Base-by-base conservation (phyloP, 2,329 filamentous ascomycete species). In the Epichloe hybrida region DNA sequence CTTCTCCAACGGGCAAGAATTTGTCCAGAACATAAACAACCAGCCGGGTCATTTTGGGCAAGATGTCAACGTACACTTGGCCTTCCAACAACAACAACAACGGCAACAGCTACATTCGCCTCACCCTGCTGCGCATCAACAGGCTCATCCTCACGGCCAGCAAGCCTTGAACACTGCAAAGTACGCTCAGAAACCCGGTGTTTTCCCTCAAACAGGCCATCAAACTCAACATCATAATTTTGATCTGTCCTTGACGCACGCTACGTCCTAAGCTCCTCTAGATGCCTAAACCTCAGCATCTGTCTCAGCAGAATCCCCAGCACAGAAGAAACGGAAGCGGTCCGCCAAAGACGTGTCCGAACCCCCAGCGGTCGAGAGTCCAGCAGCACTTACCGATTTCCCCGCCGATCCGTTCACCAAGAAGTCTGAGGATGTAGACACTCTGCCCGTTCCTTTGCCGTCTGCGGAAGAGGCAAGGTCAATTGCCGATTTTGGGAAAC, bases 281-380 rank as follows among this genome's bases (percentile, higher is more conserved):
- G 20, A 40, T 7, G 20, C 17, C 13, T n/a, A 46, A 35, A 37
- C 42, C 2, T 17, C 50, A 36, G 49, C 35, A 27, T 31, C 51
- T 5, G 51, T 50, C 7, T 49, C 56, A 9, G 53, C 53, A 38
- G 65, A 68, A 21, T 62, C 63, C 17, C 55, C 59, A 17, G 58
- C 58, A 13, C 42, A 45, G 3, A 71, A 69, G 57, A 71, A 68
- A 58, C 65, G 67, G 39, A 72, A 71, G 54, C 63, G 67, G 3
- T 53, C 51, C 4, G 42, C 54, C 2, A 71, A 64, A 55, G 20
- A 15, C 27, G 40, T 27, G 34, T 31, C 21, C 40, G 48, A 49
- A 20, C 8, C 35, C n/a, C 5, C 48, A 12, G 20, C 34, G 11
- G 48, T 9, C 35, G 48, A 49, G 39, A 58, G 50, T 38, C 56